Evolutionary conservation across 202 grass and related monocot genomes (phyloP).

Genomic region (Bolboschoenoplectus hybrid): DNA sequence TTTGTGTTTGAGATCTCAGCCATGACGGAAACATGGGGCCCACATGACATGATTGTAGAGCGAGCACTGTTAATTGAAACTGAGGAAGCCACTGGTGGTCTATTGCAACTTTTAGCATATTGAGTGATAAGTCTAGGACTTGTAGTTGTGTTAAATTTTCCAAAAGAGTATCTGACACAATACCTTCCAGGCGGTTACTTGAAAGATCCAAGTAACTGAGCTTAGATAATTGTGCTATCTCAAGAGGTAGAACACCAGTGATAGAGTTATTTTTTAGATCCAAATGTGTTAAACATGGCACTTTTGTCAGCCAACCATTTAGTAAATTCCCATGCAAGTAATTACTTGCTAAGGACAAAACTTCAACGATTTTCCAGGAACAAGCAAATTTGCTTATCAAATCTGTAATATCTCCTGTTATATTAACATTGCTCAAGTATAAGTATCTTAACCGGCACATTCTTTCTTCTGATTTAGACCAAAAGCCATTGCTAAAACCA

Average conservation of each 20-base stretch:
- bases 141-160: conserved; percentile 41
- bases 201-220: conserved; percentile 42
- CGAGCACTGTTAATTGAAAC: conserved; percentile 38
- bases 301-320: conserved; percentile 26
- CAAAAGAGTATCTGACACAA: conserved; percentile 46
- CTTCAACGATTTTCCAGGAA: conserved; percentile 31
- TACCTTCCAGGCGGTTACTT: conserved; percentile 34
- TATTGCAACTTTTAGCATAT: conserved; percentile 16
- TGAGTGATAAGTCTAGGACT: conserved; percentile 27
- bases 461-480: not conserved
- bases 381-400: not conserved
- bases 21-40: conserved; percentile 47
- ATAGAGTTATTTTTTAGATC: conserved; percentile 46
- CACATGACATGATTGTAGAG: conserved; percentile 36
- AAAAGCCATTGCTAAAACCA: conserved; percentile 33
- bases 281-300: conserved; percentile 33
- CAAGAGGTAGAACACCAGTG: conserved; percentile 31
- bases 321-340: conserved; percentile 28
- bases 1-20: conserved; percentile 42
- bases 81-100: conserved; percentile 43
- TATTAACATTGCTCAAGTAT: not conserved
- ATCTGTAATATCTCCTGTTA: conserved; percentile 36
- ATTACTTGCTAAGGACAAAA: conserved; percentile 38
- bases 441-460: conserved; percentile 31
- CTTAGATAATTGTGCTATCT: conserved; percentile 33